Evolutionary conservation across 2,329 filamentous ascomycete genomes (phyloP), one percentile per base, ranked within the genome.

Genomic region (Cladosporium sphaerospermum): DNA sequence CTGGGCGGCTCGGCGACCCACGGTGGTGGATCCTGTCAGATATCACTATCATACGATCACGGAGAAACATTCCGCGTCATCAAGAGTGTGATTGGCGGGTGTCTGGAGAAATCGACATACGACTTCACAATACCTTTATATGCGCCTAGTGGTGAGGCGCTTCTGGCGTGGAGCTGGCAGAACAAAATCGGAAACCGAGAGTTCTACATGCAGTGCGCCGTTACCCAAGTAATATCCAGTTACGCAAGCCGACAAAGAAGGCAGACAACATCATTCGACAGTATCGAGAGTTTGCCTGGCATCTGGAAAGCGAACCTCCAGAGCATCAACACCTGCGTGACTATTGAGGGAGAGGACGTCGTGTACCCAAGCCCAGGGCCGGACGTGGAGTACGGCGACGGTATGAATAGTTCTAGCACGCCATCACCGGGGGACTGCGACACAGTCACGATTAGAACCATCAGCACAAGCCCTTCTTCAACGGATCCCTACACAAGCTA

Each of bases 131-230:
- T 91, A 32, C 87, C 87, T 8, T 68, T 71, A 2, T 81, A 85
- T 59, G 80, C 82, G 1, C 81, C 82, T n/a, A 56, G 74, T 70
- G 69, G 79, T 3, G 63, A 83, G 33, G 85, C 82, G 54, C 68
- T 91, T 42, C 79, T 91, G 47, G 82, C 83, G 36, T 92, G 88
- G 88, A 83, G 82, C 11, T 74, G 71, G 71, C 62, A 66, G 58
- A 69, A 70, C 52, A 56, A 63, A 19, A 49, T 57, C 9, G 87
- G 88, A 23, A 90, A 90, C 71, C 79, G 88, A 45, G 88, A 92
- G 68, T 88, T 87, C 80, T 93, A 93, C 78, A 89, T 89, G 85
- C 89, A 89, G 72, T 93, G 88, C 65, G 87, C 88, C 7, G 76
- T 80, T 48, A 79, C 91, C 61, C 81, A 79, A 57, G 83, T 90